phyloP scores from a whole-genome alignment of 768 basidiomycete genomes.

The Dentipellis fragilis region DNA sequence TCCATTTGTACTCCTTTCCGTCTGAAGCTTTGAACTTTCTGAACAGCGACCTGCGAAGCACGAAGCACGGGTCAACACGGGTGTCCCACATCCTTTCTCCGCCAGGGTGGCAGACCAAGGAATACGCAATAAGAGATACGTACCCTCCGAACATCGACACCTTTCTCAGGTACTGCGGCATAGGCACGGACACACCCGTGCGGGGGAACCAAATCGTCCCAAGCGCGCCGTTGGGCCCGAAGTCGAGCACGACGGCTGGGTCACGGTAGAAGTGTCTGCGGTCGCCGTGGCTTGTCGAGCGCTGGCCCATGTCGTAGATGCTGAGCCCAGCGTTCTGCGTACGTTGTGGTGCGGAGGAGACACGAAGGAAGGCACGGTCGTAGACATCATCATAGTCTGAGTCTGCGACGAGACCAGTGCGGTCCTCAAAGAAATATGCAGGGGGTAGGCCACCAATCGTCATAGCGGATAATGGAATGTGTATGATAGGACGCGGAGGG shows the following conservation, averaged over 20 bases:
- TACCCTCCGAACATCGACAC: slow-evolving; percentile 59
- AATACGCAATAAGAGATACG: slow-evolving; percentile 18
- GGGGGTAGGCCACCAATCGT: slow-evolving; percentile 13
- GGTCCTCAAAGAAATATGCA: slow-evolving; percentile 56
- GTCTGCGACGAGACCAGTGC: slow-evolving; percentile 41
- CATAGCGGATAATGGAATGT: slow-evolving; percentile 2
- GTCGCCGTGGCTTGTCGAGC: slow-evolving; percentile 51
- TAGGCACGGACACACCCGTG: slow-evolving; percentile 37
- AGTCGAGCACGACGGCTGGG: slow-evolving; percentile 52
- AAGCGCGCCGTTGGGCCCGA: slow-evolving; percentile 43
- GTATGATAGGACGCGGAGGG: neutral
- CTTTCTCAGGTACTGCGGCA: slow-evolving; percentile 56
- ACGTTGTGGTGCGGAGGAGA: slow-evolving; percentile 34
- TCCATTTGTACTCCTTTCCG: slow-evolving; percentile 65
- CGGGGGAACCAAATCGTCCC: slow-evolving; percentile 49
- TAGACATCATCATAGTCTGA: slow-evolving; percentile 75
- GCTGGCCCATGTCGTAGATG: slow-evolving; percentile 58
- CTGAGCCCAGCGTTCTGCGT: slow-evolving; percentile 26
- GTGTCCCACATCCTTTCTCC: too few relatives aligned
- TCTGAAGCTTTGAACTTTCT: slow-evolving; percentile 62
- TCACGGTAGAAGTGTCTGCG: slow-evolving; percentile 39
- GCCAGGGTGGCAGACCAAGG: neutral
- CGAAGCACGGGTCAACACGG: neutral
- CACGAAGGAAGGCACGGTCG: slow-evolving; percentile 62
- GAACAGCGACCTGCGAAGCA: slow-evolving; percentile 42